Evolutionary conservation across 2,329 filamentous ascomycete species (phyloP), one percentile per base, ranked within the genome.

Genomic region (Ramichloridium luteum): DNA sequence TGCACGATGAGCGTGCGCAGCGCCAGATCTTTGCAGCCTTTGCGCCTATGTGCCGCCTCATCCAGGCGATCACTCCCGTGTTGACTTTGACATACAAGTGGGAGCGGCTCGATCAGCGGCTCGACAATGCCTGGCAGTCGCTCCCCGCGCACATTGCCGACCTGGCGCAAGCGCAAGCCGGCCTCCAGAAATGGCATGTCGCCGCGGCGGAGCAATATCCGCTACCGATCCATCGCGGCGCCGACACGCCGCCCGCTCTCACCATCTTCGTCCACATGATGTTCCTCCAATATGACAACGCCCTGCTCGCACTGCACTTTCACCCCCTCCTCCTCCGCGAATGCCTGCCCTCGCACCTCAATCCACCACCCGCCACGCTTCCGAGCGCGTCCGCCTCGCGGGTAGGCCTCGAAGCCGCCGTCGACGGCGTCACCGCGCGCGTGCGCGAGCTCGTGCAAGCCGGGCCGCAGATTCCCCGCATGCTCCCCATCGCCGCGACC

Each of bases 241-340:
- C n/a, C n/a, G 41, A 44, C 14, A 35, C 39, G 1, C 39, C 35
- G 22, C 39, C 41, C 22, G 39, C 41, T 2, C 39, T 44, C 13
- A 41, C 36, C 22, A 35, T 44, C 5, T 44, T 41, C 15, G 41
- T 37, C 8, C 41, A 44, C 29, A 41, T 44, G 41, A 44, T 44
- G 39, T 44, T 44, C 32, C 42, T 37, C 8, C 42, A 44, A 17
- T 38, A 45, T 27, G 39, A 37, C 10, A 36, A 39, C 8, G 39
- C 39, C 9, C 32, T 43, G n/a, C 43, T 43, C 18, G 40, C 37
- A 11, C 34, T 43, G 25, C 41, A 42, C 20, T 41, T 37, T 5
- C 42, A 40, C 27, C 42, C 43, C 16, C 38, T 45, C 14, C 23
- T 45, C 2, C 29, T 45, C 1, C 35, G 37, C 4, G 37, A 43